Percentiles rank a stretch among this genome's conserved stretches.
Conservation (phyloP, 176 grass and related monocot genomes). For the Phoenix roebelenii region DNA sequence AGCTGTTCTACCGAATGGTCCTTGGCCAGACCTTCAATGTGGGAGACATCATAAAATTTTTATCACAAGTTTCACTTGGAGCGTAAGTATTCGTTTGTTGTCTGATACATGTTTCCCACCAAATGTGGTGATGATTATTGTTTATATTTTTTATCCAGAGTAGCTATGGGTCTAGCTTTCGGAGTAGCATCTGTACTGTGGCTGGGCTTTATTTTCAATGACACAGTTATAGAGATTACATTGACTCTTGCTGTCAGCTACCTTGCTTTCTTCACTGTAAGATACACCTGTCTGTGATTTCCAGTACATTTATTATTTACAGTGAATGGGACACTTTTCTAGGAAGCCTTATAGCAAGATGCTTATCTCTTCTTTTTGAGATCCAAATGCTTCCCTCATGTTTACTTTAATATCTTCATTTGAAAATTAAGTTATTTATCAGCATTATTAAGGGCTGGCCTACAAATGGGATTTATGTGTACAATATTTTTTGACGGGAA, state of each 20-base stretch:
- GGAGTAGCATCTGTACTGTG: slow-evolving; percentile 83
- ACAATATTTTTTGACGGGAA: too few species aligned
- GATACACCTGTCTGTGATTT: slow-evolving; percentile 13
- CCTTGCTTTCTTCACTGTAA: slow-evolving; percentile 95
- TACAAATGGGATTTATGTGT: too few species aligned
- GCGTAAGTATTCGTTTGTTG: slow-evolving; percentile 51
- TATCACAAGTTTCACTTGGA: slow-evolving; percentile 81
- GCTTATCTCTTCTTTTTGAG: neutral
- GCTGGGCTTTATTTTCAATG: slow-evolving; percentile 95
- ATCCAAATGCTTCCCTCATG: neutral
- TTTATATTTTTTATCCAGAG: slow-evolving; percentile 43
- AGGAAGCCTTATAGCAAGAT: too few species aligned
- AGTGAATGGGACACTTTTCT: too few species aligned
- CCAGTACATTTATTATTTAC: neutral
- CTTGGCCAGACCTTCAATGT: slow-evolving; percentile 58
- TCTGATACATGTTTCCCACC: neutral
- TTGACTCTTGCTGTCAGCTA: slow-evolving; percentile 96
- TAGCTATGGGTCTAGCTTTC: slow-evolving; percentile 76
- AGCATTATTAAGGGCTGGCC: too few species aligned
- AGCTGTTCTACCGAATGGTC: slow-evolving; percentile 88
- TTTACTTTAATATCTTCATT: too few species aligned
- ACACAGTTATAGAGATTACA: slow-evolving; percentile 89
- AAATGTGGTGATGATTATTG: too few species aligned
- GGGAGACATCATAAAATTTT: slow-evolving; percentile 75
- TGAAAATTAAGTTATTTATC: too few species aligned